Percentiles rank a stretch among this genome's conserved stretches.
Evolutionary conservation across 2,329 filamentous ascomycete species (phyloP).

Genomic region (Ascochyta clinopodiicola): DNA sequence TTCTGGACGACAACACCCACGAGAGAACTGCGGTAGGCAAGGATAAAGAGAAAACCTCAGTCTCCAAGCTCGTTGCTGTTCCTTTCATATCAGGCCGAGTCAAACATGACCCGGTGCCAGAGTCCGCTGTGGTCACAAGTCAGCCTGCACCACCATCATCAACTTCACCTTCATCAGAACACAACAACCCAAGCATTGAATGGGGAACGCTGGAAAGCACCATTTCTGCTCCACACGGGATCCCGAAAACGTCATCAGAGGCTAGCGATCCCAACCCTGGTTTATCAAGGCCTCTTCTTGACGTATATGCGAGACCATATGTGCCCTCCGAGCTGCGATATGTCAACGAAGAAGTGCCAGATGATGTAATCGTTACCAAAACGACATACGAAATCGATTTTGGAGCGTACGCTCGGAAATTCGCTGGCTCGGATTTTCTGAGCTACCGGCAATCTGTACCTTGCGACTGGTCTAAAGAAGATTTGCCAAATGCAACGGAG

Average conservation of each 20-base stretch:
- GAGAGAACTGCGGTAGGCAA: background rate
- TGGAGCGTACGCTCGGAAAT: conserved; percentile 21
- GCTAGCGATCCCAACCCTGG: background rate
- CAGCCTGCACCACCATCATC: background rate
- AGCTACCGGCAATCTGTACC: background rate
- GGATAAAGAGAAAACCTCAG: background rate
- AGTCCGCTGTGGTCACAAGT: no score
- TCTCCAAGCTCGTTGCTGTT: background rate
- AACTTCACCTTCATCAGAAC: background rate
- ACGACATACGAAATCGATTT: conserved; percentile 25
- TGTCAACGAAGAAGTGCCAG: background rate
- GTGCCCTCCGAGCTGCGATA: background rate
- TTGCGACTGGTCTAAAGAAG: background rate
- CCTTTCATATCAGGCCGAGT: background rate
- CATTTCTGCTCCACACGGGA: background rate
- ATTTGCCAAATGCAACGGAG: background rate
- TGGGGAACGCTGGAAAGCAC: background rate
- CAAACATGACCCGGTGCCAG: background rate
- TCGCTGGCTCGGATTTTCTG: conserved; percentile 31
- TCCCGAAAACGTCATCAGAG: background rate
- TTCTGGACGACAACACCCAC: background rate
- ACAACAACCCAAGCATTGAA: background rate
- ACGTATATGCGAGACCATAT: conserved; percentile 8
- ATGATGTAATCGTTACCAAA: conserved; percentile 5
- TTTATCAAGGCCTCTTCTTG: background rate